Evolutionary conservation across 1,284 basidiomycete genomes (phyloP).

Genomic region (Gomphus bonarii): DNA sequence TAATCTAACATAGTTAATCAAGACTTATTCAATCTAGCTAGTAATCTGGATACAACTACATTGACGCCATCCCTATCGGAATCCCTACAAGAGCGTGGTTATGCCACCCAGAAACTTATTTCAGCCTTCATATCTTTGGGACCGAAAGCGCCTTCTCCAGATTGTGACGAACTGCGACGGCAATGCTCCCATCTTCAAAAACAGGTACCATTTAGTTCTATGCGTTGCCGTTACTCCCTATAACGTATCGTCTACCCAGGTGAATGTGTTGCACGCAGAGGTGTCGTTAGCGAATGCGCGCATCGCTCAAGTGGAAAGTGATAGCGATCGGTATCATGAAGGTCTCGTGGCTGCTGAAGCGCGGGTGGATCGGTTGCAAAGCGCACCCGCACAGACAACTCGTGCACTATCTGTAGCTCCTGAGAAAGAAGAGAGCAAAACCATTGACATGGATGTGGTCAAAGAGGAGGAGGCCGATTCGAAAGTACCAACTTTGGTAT

Average conservation of each 20-base stretch:
- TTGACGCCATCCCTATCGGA: conserved; percentile 15
- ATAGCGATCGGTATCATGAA: conserved; percentile 44
- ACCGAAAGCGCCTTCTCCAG: conserved; percentile 13
- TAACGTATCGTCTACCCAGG: background rate
- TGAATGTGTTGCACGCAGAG: conserved; percentile 20
- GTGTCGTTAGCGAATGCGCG: conserved; percentile 2
- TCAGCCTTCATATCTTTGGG: conserved; percentile 15
- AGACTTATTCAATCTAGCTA: background rate
- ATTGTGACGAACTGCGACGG: conserved; percentile 17
- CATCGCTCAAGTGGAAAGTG: conserved; percentile 23
- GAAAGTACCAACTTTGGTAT: conserved; percentile 12
- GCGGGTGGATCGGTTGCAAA: conserved; percentile 62
- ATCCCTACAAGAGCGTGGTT: conserved; percentile 2
- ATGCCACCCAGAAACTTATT: conserved; percentile 19
- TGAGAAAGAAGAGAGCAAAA: conserved; percentile 34
- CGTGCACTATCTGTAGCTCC: conserved; percentile 24
- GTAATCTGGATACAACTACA: conserved; percentile 9
- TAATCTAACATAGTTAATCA: background rate
- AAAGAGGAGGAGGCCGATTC: conserved; percentile 14
- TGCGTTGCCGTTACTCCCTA: background rate
- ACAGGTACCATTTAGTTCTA: background rate
- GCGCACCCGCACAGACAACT: conserved; percentile 43
- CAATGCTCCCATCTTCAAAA: conserved; percentile 4
- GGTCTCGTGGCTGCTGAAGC: conserved; percentile 58
- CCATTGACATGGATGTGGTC: conserved; percentile 29